phyloP scores from a whole-genome alignment of 768 basidiomycete species.

The Tricholoma terreum region DNA sequence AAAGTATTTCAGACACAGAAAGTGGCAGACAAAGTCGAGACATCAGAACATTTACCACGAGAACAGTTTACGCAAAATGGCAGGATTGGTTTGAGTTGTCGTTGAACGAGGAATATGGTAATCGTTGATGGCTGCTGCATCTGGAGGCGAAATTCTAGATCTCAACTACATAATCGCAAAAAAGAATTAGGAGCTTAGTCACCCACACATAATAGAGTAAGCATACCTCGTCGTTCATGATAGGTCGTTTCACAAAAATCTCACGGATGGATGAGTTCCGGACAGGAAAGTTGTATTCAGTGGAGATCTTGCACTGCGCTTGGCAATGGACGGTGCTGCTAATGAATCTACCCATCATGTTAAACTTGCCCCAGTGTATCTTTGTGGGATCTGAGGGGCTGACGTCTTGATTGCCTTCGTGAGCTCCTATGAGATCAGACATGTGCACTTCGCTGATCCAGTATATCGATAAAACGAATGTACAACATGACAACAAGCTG shows the following conservation, averaged over 20 bases:
- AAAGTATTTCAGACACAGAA: too few relatives aligned
- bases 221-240: constrained; percentile 72
- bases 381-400: constrained; percentile 59
- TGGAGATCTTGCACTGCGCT: constrained; percentile 59
- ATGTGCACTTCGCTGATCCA: constrained; percentile 81
- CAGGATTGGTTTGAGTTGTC: constrained; percentile 32
- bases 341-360: constrained; percentile 87
- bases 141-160: constrained; percentile 54
- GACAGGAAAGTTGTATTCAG: constrained; percentile 61
- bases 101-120: constrained; percentile 23
- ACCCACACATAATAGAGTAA: not conserved
- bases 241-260: constrained; percentile 49
- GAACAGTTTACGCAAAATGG: constrained; percentile 50
- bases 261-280: constrained; percentile 47
- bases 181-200: constrained; percentile 1
- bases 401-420: constrained; percentile 80
- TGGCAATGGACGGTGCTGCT: constrained; percentile 77
- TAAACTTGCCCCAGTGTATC: constrained; percentile 97
- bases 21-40: constrained; percentile 24
- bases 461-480: constrained; percentile 8
- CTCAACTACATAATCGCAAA: constrained; percentile 56
- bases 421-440: constrained; percentile 82
- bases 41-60: constrained; percentile 33
- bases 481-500: constrained; percentile 9
- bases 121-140: constrained; percentile 43